Evolutionary conservation across 2,329 filamentous ascomycete genomes (phyloP).

Genomic region (Fusarium secorum): DNA sequence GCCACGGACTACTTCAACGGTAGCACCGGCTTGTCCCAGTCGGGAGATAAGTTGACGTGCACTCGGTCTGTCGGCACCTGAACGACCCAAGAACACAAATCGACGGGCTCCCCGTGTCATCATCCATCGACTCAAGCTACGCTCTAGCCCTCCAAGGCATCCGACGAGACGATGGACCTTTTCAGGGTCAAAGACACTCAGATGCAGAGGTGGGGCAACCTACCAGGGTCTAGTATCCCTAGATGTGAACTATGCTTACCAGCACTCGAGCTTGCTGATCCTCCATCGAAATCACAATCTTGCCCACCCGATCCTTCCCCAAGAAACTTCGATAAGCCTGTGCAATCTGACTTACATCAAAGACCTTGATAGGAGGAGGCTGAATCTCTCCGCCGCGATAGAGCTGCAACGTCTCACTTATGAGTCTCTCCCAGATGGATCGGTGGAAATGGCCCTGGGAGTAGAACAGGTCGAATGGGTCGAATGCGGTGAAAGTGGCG

Average conservation of each 20-base stretch:
- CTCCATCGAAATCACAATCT: neutral
- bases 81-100: neutral
- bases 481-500: neutral
- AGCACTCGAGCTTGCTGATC: neutral
- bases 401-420: neutral
- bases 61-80: neutral
- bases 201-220: neutral
- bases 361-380: neutral
- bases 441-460: neutral
- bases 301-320: neutral
- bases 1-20: neutral
- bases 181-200: neutral
- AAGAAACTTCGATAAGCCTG: neutral
- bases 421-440: neutral
- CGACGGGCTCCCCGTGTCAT: neutral
- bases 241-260: accelerated
- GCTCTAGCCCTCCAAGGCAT: neutral
- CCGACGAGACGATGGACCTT: neutral
- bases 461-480: neutral
- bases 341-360: neutral
- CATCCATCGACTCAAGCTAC: neutral
- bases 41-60: neutral
- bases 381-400: neutral
- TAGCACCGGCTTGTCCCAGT: neutral
- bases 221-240: accelerated